Evolutionary conservation across 768 basidiomycete species (phyloP).

Genomic region (Dictyophora rubrovolvata): DNA sequence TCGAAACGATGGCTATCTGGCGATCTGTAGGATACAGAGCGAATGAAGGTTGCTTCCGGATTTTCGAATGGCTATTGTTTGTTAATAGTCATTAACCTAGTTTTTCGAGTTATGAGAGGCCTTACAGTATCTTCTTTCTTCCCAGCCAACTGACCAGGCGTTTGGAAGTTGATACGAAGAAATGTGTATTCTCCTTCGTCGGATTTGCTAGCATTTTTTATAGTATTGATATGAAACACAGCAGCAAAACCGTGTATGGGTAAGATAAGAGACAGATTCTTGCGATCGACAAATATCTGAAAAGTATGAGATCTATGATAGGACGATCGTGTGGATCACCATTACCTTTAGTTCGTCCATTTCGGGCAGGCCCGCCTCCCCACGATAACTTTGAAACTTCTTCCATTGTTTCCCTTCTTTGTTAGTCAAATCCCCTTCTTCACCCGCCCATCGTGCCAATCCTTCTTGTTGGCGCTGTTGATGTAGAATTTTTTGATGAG

Average conservation of each 20-base stretch:
- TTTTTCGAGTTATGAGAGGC: neutral
- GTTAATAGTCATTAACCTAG: slow-evolving; percentile 1
- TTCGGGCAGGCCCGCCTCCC: slow-evolving; percentile 84
- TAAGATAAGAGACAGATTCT: slow-evolving; percentile 78
- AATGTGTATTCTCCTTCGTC: slow-evolving; percentile 95
- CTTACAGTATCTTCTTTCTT: slow-evolving; percentile 96
- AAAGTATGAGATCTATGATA: neutral
- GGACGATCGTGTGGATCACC: slow-evolving; percentile 3
- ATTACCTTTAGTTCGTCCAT: slow-evolving; percentile 71
- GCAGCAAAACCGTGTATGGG: slow-evolving; percentile 94
- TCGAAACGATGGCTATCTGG: slow-evolving; percentile 85
- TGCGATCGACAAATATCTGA: slow-evolving; percentile 87
- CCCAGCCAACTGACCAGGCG: slow-evolving; percentile 92
- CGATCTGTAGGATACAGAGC: slow-evolving; percentile 89
- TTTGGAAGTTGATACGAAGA: slow-evolving; percentile 95
- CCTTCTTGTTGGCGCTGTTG: slow-evolving; percentile 67
- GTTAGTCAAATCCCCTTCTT: slow-evolving; percentile 59
- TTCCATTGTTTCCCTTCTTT: slow-evolving; percentile 94
- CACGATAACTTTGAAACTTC: slow-evolving; percentile 93
- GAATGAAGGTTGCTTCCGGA: slow-evolving; percentile 91
- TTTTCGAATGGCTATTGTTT: slow-evolving; percentile 82
- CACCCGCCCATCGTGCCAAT: slow-evolving; percentile 73
- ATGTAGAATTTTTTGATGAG: slow-evolving; percentile 84
- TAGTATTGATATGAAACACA: slow-evolving; percentile 96
- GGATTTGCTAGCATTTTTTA: slow-evolving; percentile 95